Conservation (phyloP, 257 asterid species). For the Plantago major region DNA sequence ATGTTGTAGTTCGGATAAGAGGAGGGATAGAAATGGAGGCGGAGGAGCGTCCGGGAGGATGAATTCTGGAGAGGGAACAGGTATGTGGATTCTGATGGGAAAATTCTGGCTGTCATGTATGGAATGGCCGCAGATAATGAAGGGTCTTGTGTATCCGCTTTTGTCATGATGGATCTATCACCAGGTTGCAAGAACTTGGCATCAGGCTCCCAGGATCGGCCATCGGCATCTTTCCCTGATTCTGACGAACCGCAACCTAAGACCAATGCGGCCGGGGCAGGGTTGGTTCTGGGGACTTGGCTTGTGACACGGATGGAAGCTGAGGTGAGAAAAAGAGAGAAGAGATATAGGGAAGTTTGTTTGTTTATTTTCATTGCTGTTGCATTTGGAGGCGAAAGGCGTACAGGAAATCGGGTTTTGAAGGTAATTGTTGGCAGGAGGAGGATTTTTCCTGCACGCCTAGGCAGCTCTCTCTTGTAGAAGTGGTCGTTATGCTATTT, state of each 20-base stretch:
- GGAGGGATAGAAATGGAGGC: conserved; percentile 81
- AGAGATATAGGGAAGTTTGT: conserved; percentile 8
- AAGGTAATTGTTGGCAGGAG: too few relatives aligned
- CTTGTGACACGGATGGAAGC: conserved; percentile 17
- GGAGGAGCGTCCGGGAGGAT: conserved; percentile 45
- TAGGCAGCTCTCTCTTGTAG: conserved; percentile 6
- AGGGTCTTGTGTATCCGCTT: conserved; percentile 56
- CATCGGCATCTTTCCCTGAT: conserved; percentile 48
- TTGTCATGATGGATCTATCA: conserved; percentile 32
- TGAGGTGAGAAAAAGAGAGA: conserved; percentile 17
- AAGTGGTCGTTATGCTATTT: not conserved
- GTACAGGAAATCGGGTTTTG: conserved; percentile 46
- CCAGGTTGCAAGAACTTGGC: conserved; percentile 33
- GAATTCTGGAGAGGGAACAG: conserved; percentile 44
- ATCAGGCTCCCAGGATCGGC: conserved; percentile 67
- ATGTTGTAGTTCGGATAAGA: conserved; percentile 60
- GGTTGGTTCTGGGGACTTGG: not conserved
- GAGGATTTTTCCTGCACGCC: conserved; percentile 72
- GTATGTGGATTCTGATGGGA: conserved; percentile 53
- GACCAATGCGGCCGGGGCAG: conserved; percentile 21
- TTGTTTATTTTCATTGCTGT: conserved; percentile 31
- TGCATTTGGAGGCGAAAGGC: conserved; percentile 25
- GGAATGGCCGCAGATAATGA: conserved; percentile 59
- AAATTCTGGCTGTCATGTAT: conserved; percentile 68
- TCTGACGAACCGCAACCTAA: conserved; percentile 53